Percentiles rank a stretch among this genome's conserved stretches.
These are phyloP conservation scores for Exophiala viscosa DNA, from an alignment of 2,329 filamentous ascomycete species.

Conservation along the genomic window DNA sequence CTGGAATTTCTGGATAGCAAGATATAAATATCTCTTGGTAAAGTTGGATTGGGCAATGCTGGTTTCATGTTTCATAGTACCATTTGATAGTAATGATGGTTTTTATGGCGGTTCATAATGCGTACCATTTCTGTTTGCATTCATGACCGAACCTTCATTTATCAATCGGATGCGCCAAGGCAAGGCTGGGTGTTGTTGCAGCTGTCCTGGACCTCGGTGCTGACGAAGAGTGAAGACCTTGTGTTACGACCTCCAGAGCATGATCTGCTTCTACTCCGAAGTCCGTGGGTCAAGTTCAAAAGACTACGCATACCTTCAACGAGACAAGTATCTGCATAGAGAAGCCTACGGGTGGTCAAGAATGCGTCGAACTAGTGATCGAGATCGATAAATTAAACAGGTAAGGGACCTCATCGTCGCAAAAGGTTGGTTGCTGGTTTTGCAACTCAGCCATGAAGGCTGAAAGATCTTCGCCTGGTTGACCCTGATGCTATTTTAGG, in stretches of 20 bases:
- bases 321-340: constrained; percentile 18
- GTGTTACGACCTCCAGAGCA: constrained; percentile 2
- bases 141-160: no score
- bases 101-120: no score
- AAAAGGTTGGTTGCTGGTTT: constrained; percentile 18
- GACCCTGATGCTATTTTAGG: constrained; percentile 21
- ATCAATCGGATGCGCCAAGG: no score
- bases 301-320: constrained; percentile 19
- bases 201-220: not conserved
- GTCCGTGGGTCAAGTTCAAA: constrained; percentile 17
- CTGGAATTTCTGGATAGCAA: constrained; percentile 34
- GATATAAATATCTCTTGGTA: constrained; percentile 3
- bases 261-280: constrained; percentile 19
- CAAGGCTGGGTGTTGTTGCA: no score
- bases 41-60: no score
- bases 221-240: no score
- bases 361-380: constrained; percentile 22
- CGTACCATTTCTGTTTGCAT: no score
- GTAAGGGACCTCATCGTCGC: constrained; percentile 17
- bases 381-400: constrained; percentile 21
- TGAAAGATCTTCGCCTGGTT: constrained; percentile 18
- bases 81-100: no score
- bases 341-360: no score
- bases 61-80: no score
- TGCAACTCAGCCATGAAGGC: constrained; percentile 17